Base-by-base conservation (phyloP, 495 filamentous ascomycete genomes). In the Penicillium cinerascens region DNA sequence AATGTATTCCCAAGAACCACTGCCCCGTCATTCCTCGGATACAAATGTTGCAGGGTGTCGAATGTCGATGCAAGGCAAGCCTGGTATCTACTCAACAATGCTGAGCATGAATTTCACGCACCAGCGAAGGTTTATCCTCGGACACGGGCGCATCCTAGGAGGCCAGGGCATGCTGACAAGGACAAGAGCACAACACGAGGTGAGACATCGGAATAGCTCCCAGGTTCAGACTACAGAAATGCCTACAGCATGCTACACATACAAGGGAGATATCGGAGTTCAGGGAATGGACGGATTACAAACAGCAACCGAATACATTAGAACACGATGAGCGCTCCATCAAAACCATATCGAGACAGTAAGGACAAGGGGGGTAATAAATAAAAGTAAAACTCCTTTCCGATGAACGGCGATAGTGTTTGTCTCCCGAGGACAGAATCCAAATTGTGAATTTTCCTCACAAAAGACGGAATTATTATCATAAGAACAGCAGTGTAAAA, bases 381-480 rank as follows among this genome's bases (percentile, higher is more conserved):
- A 44, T 53, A 58, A 58, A 61, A 45, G 38, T 60, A 64, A 51
- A 60, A 62, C 56, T 60, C 58, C 55, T 61, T 56, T 58, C 61
- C 52, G 51, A 56, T 56, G 35, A 59, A 46, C 49, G 56, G 43
- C 35, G 52, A 56, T 45, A 42, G 46, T 35, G 50, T 27, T 40
- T 50, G 58, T 60, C 54, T 59, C 48, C 47, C 54, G 53, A 61
- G 65, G 63, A 64, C 59, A 61, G 47, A 63, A 59, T 58, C 53
- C 60, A 63, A 23, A 54, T 56, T 58, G 56, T 52, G 62, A 65
- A 67, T 64, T 61, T 71, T 70, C 68, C 65, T 64, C 66, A 73
- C 58, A 61, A 64, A n/a, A 66, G 66, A 65, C 69, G 65, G 64
- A 71, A 74, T 75, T 74, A 76, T 73, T 74, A 75, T 75, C 70